These are phyloP conservation scores for Aspergillus cejpii DNA, from an alignment of 2,329 filamentous ascomycete species.

Conservation along the genomic window DNA sequence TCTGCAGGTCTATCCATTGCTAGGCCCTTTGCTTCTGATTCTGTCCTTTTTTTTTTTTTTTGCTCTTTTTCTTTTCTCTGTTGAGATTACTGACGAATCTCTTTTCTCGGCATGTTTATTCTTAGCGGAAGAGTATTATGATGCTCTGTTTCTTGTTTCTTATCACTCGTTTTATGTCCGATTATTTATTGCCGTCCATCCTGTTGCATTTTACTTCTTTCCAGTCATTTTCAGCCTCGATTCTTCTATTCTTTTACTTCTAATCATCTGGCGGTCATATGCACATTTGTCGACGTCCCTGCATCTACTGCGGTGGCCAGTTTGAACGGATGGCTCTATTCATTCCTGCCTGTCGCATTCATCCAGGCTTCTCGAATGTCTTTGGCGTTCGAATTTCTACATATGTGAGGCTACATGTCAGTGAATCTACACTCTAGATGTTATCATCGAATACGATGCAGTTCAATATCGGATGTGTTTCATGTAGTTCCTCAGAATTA, in stretches of 20 bases:
- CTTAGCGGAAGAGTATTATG: slow-evolving; percentile 30
- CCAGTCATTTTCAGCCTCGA: slow-evolving; percentile 20
- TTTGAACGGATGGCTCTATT: slow-evolving; percentile 1
- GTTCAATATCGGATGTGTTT: neutral
- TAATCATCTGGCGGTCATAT: slow-evolving; percentile 9
- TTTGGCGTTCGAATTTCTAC: neutral
- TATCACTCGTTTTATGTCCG: slow-evolving; percentile 28
- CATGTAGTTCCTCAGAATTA: neutral
- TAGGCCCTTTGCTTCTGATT: slow-evolving; percentile 2
- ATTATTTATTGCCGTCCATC: slow-evolving; percentile 19
- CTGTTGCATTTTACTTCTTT: slow-evolving; percentile 19
- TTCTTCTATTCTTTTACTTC: slow-evolving; percentile 12
- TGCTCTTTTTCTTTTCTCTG: slow-evolving; percentile 8
- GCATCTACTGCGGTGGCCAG: neutral
- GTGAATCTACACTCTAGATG: neutral
- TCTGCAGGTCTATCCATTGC: slow-evolving; percentile 15
- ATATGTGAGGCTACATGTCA: neutral
- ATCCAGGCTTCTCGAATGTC: neutral
- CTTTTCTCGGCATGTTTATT: slow-evolving; percentile 27
- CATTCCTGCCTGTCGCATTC: neutral
- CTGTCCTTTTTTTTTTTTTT: slow-evolving; percentile 1
- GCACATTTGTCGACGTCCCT: neutral
- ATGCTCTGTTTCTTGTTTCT: slow-evolving; percentile 24
- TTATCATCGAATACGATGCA: neutral
- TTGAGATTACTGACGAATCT: slow-evolving; percentile 31